Base-by-base conservation (phyloP, 805 yeast genomes). In the Zygotorulaspora sp. region DNA sequence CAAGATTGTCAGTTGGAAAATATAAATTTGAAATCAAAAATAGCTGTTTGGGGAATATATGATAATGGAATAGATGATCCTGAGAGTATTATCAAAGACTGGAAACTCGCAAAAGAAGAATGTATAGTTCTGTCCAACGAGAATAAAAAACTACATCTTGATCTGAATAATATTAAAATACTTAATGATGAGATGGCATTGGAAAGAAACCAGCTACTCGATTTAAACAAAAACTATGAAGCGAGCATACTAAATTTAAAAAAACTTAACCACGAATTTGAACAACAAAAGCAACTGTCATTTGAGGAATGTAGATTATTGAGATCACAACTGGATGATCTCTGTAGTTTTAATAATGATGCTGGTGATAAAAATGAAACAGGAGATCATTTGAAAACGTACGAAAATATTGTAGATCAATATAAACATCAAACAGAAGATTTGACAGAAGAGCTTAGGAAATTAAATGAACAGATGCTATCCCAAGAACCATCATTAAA, bases 301-400 rank as follows among this genome's bases (percentile, higher is more conserved):
- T 50, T 63, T 16, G 76, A 74, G 44, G 89, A 83, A 51, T 70
- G 78, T 19, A 74, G 69, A 37, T 68, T 78, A 40, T 60, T 83
- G 36, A 65, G 83, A 41, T 67, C 67, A 27, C 80, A 78, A 56
- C 54, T 82, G 35, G 71, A 77, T 37, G 70, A 69, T 20, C 53
- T 74, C 31, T 80, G 45, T 13, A 28, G 43, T 2, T 40, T 46
- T 21, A 32, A 45, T 8, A 35, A 34, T n/a, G 32, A 53, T 27
- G 53, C 51, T 7, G 49, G 48, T 28, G 38, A 49, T 10, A 35
- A 39, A 10, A 50, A 55, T 30, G 48, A 51, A 9, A 32, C 22
- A 8, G 32, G 35, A 12, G 31, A 43, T 19, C 38, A 36, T 8
- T 30, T 36, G 5, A 30, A 30, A 42, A 18, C 45, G 42, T 25